These are phyloP conservation scores for Stentor roeselii DNA, from an alignment of 73 alveolate genomes.

Conservation along the genomic window DNA sequence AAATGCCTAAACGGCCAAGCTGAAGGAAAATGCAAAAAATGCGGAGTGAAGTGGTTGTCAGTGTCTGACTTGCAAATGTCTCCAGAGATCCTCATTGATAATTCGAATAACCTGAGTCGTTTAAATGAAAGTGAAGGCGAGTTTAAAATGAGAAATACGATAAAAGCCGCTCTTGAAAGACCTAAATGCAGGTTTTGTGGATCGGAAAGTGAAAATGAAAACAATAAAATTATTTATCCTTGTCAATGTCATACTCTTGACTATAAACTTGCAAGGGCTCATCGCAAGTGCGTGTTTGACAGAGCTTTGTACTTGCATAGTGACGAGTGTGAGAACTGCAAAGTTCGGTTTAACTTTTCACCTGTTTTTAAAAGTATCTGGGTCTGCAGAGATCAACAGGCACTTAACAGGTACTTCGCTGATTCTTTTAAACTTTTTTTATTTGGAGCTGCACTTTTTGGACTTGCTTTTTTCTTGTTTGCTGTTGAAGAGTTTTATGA, in stretches of 20 bases:
- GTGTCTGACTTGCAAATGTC: background rate
- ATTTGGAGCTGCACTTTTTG: background rate
- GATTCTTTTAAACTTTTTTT: background rate
- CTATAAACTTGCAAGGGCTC: slow-evolving; percentile 7
- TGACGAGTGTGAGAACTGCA: background rate
- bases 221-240: slow-evolving; percentile 14
- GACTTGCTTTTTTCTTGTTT: background rate
- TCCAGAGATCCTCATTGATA: background rate
- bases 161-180: background rate
- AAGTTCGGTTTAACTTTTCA: background rate
- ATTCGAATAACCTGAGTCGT: background rate
- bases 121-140: slow-evolving; percentile 1
- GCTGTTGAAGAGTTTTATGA: background rate
- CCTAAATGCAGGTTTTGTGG: slow-evolving; percentile 16
- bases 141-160: background rate
- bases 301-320: background rate
- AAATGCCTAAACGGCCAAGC: slow-evolving; percentile 28
- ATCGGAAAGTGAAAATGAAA: background rate
- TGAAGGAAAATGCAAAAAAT: background rate
- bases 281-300: slow-evolving; percentile 2
- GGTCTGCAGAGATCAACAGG: background rate
- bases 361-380: background rate
- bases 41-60: background rate
- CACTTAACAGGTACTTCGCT: background rate
- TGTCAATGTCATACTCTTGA: slow-evolving; percentile 16